Conservation (phyloP, 768 basidiomycete genomes). For the Terana coerulea region DNA sequence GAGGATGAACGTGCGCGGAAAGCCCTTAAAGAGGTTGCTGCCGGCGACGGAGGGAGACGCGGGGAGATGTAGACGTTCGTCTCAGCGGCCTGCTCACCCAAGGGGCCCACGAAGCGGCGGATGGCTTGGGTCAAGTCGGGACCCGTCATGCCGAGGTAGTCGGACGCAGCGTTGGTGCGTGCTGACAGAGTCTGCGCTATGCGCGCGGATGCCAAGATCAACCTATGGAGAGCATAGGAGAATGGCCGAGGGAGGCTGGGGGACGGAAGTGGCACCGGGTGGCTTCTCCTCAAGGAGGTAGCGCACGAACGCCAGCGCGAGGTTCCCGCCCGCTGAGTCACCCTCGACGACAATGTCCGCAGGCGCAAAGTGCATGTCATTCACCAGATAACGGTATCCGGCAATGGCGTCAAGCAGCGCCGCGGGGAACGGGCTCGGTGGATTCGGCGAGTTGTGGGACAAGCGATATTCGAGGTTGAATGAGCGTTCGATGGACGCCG, state of each 20-base stretch:
- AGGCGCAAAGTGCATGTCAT: slow-evolving; percentile 51
- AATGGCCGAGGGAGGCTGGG: slow-evolving; percentile 19
- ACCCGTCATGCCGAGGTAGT: slow-evolving; percentile 12
- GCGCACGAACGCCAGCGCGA: slow-evolving; percentile 53
- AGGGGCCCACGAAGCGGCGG: slow-evolving; percentile 43
- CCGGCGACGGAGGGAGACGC: slow-evolving; percentile 39
- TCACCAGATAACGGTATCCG: slow-evolving; percentile 64
- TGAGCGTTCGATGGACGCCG: slow-evolving; percentile 37
- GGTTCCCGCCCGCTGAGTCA: slow-evolving; percentile 77
- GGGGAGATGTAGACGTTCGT: slow-evolving; percentile 58
- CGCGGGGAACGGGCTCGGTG: slow-evolving; percentile 61
- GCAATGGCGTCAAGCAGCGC: slow-evolving; percentile 70
- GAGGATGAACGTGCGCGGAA: slow-evolving; percentile 58
- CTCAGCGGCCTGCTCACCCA: slow-evolving; percentile 42
- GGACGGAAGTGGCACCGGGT: slow-evolving; percentile 31
- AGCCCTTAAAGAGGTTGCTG: slow-evolving; percentile 52
- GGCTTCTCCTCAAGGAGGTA: slow-evolving; percentile 42
- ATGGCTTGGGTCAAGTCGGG: slow-evolving; percentile 29
- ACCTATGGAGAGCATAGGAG: slow-evolving; percentile 54
- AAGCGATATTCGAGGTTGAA: slow-evolving; percentile 73
- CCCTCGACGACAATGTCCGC: slow-evolving; percentile 63
- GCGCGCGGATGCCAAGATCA: slow-evolving; percentile 44
- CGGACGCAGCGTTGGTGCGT: slow-evolving; percentile 27
- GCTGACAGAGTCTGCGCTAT: slow-evolving; percentile 6
- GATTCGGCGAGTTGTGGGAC: slow-evolving; percentile 33